Evolutionary conservation across 2,329 filamentous ascomycete species (phyloP), one percentile per base, ranked within the genome.

Genomic region (Epichloe elymi): DNA sequence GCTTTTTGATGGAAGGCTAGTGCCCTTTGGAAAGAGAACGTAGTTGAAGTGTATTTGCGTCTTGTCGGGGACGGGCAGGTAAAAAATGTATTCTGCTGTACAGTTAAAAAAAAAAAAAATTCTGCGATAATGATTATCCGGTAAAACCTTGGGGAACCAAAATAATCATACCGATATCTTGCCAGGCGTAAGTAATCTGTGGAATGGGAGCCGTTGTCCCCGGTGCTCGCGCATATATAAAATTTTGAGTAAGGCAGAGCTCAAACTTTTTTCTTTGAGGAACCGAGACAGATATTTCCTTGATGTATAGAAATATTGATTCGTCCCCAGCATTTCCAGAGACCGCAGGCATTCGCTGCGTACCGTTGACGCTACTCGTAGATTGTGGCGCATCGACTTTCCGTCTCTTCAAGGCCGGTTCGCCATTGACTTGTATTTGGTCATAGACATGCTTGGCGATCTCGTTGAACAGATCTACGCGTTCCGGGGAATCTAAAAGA

Each of bases 181-280:
- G 72, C 79, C 80, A 84, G 0, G 75, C 70, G 57, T 81, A 80
- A 14, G 74, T 71, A 46, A 79, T 75, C 44, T 74, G 74, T 17
- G 73, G 66, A 15, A 77, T 70, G 0, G 78, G 76, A 23, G 69
- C 67, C 2, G 71, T 72, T 2, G 76, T 75, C 42, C 73, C 73
- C 0, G 77, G 68, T 1, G 69, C 67, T 37, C 75, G 71, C 14
- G 79, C 79, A 55, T 82, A 83, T 36, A 84, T 59, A 55, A 78
- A 76, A 53, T 73, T 71, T 5, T 72, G 66, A 2, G 80, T 85
- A 55, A 85, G 76, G 63, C 78, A 81, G 8, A 85, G 63, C 56
- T 80, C 78, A 57, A 80, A 80, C 64, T 85, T 86, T 85, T 85
- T 86, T 55, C 82, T 72, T 66, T 82, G 79, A 0, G 82, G 82